phyloP scores from a whole-genome alignment of 1,284 basidiomycete species.

The Hemileccinum hortonii region DNA sequence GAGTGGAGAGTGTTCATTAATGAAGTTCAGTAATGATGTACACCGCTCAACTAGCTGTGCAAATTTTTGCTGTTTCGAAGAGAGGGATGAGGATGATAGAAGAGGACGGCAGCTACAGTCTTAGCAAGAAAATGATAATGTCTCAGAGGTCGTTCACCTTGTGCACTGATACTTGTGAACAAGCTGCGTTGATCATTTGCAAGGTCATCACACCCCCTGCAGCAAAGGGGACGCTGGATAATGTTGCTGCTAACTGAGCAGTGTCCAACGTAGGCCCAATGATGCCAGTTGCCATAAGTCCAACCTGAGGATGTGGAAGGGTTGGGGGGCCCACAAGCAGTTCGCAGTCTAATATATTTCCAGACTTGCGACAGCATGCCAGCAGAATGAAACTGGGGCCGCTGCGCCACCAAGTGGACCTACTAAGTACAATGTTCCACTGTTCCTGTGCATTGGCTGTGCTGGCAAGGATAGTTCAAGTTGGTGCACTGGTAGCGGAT shows the following conservation, averaged over 20 bases:
- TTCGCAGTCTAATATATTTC: slow-evolving; percentile 12
- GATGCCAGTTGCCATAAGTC: slow-evolving; percentile 29
- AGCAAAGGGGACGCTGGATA: slow-evolving; percentile 45
- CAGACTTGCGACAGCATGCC: no score
- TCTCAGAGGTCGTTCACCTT: slow-evolving; percentile 37
- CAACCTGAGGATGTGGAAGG: not conserved
- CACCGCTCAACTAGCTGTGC: slow-evolving; percentile 43
- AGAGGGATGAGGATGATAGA: not conserved
- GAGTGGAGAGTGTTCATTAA: slow-evolving; percentile 39
- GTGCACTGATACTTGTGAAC: slow-evolving; percentile 44
- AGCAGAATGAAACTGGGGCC: not conserved
- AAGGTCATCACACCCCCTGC: slow-evolving; percentile 41
- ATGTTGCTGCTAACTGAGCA: slow-evolving; percentile 42
- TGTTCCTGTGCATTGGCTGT: no score
- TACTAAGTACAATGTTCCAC: slow-evolving; percentile 5
- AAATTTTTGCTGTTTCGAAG: slow-evolving; percentile 39
- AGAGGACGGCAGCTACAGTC: not conserved
- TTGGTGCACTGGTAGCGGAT: no score
- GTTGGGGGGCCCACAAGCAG: not conserved
- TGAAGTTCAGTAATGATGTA: slow-evolving; percentile 34
- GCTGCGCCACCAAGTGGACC: slow-evolving; percentile 4
- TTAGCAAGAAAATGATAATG: slow-evolving; percentile 3
- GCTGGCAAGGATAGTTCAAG: no score
- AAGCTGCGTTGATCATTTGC: slow-evolving; percentile 41
- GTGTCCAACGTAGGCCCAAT: slow-evolving; percentile 27